A percentile compares a stretch with the other conserved stretches of the same genome.
Evolutionary conservation across 495 filamentous ascomycete species (phyloP).

Genomic region (Aspergillus panamensis): DNA sequence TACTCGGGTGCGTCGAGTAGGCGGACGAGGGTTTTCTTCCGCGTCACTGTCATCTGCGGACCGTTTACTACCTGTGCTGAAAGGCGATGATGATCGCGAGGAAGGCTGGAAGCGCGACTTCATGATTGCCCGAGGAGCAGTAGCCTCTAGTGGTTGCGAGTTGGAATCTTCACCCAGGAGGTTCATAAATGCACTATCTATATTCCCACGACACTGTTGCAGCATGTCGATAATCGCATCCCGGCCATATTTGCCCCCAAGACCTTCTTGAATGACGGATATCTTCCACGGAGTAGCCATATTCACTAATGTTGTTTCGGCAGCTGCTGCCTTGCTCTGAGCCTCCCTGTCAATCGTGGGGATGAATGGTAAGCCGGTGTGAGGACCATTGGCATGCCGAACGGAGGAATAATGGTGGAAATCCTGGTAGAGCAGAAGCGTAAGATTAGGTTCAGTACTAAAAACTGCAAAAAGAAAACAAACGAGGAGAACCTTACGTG

Average conservation of each 20-base stretch:
- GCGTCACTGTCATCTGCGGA: conserved; percentile 46
- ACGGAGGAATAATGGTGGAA: conserved; percentile 79
- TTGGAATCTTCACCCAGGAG: conserved; percentile 51
- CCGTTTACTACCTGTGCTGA: conserved; percentile 48
- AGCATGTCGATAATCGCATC: conserved; percentile 55
- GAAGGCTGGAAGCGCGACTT: conserved; percentile 38
- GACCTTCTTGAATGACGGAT: conserved; percentile 51
- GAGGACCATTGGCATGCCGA: conserved; percentile 57
- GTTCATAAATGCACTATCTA: conserved; percentile 56
- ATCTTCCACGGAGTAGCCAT: conserved; percentile 58
- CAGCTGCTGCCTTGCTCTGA: conserved; percentile 14
- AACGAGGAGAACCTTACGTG: conserved; percentile 51
- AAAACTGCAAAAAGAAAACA: conserved; percentile 3
- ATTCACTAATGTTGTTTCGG: conserved; percentile 17
- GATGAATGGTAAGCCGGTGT: conserved; percentile 53
- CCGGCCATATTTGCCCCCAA: conserved; percentile 54
- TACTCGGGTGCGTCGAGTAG: conserved; percentile 29
- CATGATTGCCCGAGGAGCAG: conserved; percentile 27
- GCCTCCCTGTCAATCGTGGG: conserved; percentile 22
- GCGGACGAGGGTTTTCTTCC: conserved; percentile 34
- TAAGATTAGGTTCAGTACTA: not conserved
- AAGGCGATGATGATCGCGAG: conserved; percentile 44
- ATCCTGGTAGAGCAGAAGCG: conserved; percentile 14
- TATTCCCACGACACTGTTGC: conserved; percentile 57
- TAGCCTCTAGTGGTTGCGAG: conserved; percentile 24